Conservation (phyloP, 208 protist species). For the Leishmania amazonensis region DNA sequence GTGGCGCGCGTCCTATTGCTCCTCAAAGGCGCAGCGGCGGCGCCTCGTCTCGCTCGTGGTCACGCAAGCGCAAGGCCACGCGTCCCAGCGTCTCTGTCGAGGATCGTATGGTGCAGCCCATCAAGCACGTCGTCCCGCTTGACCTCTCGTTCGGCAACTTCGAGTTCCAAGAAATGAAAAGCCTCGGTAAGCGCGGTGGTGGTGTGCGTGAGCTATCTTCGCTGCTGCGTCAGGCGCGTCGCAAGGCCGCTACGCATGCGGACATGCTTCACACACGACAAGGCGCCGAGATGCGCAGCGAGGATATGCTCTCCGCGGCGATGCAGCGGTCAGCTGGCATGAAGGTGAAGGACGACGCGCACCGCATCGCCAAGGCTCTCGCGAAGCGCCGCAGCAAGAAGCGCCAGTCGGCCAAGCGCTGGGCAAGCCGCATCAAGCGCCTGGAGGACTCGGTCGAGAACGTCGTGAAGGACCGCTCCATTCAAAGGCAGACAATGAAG, state of each 20-base stretch:
- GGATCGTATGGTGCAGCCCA: constrained; percentile 27
- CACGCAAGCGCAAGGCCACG: constrained; percentile 8
- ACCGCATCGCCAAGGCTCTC: constrained; percentile 60
- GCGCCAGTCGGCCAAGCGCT: constrained; percentile 77
- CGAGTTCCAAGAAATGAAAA: constrained; percentile 76
- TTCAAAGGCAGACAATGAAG: constrained; percentile 39
- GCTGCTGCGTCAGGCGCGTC: constrained; percentile 54
- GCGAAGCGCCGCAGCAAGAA: constrained; percentile 81
- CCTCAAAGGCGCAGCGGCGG: constrained; percentile 6
- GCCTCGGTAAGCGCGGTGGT: constrained; percentile 68
- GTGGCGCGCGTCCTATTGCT: constrained; percentile 15
- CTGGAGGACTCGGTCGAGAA: constrained; percentile 76
- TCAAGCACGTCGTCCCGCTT: constrained; percentile 45
- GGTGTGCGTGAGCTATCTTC: constrained; percentile 72
- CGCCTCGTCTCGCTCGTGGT: constrained; percentile 19
- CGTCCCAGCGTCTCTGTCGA: constrained; percentile 4
- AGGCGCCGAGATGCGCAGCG: constrained; percentile 52
- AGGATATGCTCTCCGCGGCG: constrained; percentile 59
- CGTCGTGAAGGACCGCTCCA: constrained; percentile 61
- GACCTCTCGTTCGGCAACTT: constrained; percentile 84
- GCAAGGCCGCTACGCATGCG: constrained; percentile 37
- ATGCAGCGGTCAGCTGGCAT: constrained; percentile 58
- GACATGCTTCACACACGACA: constrained; percentile 41
- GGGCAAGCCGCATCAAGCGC: constrained; percentile 62
- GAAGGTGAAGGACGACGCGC: constrained; percentile 80